phyloP scores from a whole-genome alignment of 306 rosid genomes.

The Macrotyloma uniflorum region DNA sequence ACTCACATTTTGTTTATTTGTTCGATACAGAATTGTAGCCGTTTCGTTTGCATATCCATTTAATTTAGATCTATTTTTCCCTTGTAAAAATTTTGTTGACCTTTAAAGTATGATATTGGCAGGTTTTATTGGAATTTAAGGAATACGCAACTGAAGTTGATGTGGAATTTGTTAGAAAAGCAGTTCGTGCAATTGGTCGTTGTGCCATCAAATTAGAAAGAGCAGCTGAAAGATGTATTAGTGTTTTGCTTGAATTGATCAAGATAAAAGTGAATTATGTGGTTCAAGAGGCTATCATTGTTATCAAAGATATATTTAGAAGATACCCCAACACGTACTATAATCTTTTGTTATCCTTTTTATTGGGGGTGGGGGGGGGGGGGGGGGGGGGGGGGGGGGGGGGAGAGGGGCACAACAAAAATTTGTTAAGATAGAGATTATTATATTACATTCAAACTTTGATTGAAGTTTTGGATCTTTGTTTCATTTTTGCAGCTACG shows the following conservation, averaged over 20 bases:
- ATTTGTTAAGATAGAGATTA: slow-evolving; percentile 24
- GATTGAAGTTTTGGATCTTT: slow-evolving; percentile 35
- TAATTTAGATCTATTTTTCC: slow-evolving; percentile 5
- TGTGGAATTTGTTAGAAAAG: slow-evolving; percentile 96
- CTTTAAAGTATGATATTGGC: slow-evolving; percentile 39
- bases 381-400: background rate
- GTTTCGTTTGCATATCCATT: slow-evolving; percentile 9
- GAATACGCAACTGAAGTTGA: slow-evolving; percentile 99
- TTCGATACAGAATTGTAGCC: slow-evolving; percentile 4
- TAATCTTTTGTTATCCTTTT: slow-evolving; percentile 18
- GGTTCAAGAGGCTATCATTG: slow-evolving; percentile 99
- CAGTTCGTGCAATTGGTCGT: slow-evolving; percentile 99
- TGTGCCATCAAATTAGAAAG: slow-evolving; percentile 99
- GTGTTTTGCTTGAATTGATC: slow-evolving; percentile 97
- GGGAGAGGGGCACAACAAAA: background rate
- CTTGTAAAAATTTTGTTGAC: slow-evolving; percentile 21
- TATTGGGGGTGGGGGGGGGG: no score
- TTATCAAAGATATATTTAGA: slow-evolving; percentile 98
- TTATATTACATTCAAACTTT: slow-evolving; percentile 25
- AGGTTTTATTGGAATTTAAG: slow-evolving; percentile 97
- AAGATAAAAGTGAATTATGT: slow-evolving; percentile 99
- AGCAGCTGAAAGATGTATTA: slow-evolving; percentile 99
- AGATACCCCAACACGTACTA: slow-evolving; percentile 99
- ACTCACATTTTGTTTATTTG: slow-evolving; percentile 10
- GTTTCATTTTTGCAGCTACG: slow-evolving; percentile 61